Conservation (phyloP, 495 filamentous ascomycete species). For the Geopyxis carbonaria region DNA sequence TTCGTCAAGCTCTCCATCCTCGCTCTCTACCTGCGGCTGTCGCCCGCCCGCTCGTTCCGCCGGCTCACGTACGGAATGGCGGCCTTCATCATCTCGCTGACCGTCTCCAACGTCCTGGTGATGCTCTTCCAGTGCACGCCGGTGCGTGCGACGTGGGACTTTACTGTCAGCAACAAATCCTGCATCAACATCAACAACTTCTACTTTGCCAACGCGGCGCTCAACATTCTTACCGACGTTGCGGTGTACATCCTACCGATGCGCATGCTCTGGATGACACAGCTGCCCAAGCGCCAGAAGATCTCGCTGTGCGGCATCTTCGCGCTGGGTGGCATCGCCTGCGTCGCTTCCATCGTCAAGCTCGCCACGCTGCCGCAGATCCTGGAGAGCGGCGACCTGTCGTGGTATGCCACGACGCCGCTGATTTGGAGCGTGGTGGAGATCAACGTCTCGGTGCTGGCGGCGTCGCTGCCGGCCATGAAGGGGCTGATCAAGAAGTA, state of each 20-base stretch:
- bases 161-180: neutral
- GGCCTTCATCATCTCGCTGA: slow-evolving; percentile 7
- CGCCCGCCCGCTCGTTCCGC: slow-evolving; percentile 8
- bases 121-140: slow-evolving; percentile 39
- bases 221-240: slow-evolving; percentile 27
- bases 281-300: slow-evolving; percentile 32
- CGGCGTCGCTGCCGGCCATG: slow-evolving; percentile 34
- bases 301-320: slow-evolving; percentile 33
- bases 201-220: slow-evolving; percentile 37
- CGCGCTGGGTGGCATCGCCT: slow-evolving; percentile 31
- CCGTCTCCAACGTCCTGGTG: slow-evolving; percentile 15
- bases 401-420: slow-evolving; percentile 10
- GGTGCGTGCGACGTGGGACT: slow-evolving; percentile 21
- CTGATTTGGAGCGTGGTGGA: slow-evolving; percentile 34
- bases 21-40: slow-evolving; percentile 17
- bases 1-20: slow-evolving; percentile 19
- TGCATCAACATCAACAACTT: slow-evolving; percentile 34
- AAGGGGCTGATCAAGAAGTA: slow-evolving; percentile 27
- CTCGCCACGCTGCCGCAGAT: slow-evolving; percentile 14
- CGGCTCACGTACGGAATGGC: slow-evolving; percentile 7
- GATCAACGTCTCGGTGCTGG: slow-evolving; percentile 34
- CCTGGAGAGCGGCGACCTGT: slow-evolving; percentile 10
- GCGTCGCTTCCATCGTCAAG: slow-evolving; percentile 14
- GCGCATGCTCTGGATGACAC: slow-evolving; percentile 31
- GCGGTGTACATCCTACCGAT: slow-evolving; percentile 32